Evolutionary conservation across 2,329 filamentous ascomycete genomes (phyloP), one percentile per base, ranked within the genome.

Genomic region (Aspergillus hortae): DNA sequence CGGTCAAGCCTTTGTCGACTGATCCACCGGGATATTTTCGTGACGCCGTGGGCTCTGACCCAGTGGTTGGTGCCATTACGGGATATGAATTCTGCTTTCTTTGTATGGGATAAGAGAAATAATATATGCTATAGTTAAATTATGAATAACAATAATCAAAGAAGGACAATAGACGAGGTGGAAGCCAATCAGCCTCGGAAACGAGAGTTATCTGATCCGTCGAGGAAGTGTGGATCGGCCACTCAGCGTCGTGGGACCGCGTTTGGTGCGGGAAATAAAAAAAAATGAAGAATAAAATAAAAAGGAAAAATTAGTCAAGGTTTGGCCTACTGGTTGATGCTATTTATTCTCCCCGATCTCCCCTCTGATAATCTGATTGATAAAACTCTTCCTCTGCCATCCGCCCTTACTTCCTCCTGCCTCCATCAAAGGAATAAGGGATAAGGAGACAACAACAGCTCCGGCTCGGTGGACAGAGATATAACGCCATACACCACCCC

Each of bases 191-290:
- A 30, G 27, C 27, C 27, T 30, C 10, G 27, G 27, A 7, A 30
- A 30, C 15, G 44, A 19, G 41, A 53, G 43, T 51, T 51, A 51
- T 51, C 49, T 51, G 51, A 49, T 53, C 51, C 51, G 36, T 49
- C 23, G 15, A 32, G 32, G 38, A 25, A 38, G 17, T 30, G 6
- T 35, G 27, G 35, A n/a, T 38, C 35, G 14, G 14, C 35, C 33
- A 35, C 17, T 51, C 49, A 33, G 46, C 35, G 49, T n/a, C 46
- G 46, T 17, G 25, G 6, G 42, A 46, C 23, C 45, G 32, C 33
- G 44, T 54, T 27, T 48, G 23, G 27, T 41, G 32, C 40, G 32
- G 45, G 47, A 53, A 53, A 14, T 14, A 27, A 30, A 30, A 27
- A 30, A 30, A 30, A 30, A 30, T 10, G 6, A 30, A 11, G 7